A percentile compares a stretch with the other conserved stretches of the same genome.
These are phyloP conservation scores for Viridothelium virens DNA, from an alignment of 495 filamentous ascomycete species.

Conservation along the genomic window DNA sequence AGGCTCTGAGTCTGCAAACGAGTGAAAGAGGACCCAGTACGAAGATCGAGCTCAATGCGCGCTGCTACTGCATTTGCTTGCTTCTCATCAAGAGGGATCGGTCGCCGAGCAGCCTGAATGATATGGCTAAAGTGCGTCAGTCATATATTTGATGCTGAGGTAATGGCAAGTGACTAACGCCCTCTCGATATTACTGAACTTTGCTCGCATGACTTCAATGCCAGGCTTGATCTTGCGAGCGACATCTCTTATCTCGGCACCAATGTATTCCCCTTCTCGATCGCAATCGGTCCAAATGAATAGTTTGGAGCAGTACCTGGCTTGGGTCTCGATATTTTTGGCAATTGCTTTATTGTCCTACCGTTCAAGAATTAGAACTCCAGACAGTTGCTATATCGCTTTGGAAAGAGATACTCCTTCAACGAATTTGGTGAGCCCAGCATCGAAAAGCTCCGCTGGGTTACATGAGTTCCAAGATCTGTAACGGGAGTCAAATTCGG, in stretches of 20 bases:
- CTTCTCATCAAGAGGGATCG: constrained; percentile 69
- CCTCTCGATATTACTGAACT: constrained; percentile 92
- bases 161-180: constrained; percentile 43
- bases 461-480: constrained; percentile 73
- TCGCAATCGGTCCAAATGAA: constrained; percentile 99
- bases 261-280: constrained; percentile 94
- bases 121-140: constrained; percentile 52
- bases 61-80: constrained; percentile 85
- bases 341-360: constrained; percentile 76
- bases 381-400: constrained; percentile 15
- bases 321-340: constrained; percentile 73
- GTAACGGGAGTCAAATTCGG: constrained; percentile 63
- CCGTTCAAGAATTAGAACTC: neutral
- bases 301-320: constrained; percentile 57
- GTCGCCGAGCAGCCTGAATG: constrained; percentile 68
- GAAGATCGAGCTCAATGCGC: constrained; percentile 84
- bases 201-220: constrained; percentile 75
- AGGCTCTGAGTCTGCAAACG: constrained; percentile 75
- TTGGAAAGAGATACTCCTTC: constrained; percentile 45
- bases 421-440: constrained; percentile 59
- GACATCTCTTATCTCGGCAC: constrained; percentile 78
- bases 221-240: constrained; percentile 63
- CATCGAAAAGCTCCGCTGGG: constrained; percentile 74
- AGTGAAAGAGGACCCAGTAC: constrained; percentile 87
- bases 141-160: constrained; percentile 28